A percentile compares a stretch with the other conserved stretches of the same genome.
Conservation (phyloP, 345 rosid species). For the Camelina neglecta region DNA sequence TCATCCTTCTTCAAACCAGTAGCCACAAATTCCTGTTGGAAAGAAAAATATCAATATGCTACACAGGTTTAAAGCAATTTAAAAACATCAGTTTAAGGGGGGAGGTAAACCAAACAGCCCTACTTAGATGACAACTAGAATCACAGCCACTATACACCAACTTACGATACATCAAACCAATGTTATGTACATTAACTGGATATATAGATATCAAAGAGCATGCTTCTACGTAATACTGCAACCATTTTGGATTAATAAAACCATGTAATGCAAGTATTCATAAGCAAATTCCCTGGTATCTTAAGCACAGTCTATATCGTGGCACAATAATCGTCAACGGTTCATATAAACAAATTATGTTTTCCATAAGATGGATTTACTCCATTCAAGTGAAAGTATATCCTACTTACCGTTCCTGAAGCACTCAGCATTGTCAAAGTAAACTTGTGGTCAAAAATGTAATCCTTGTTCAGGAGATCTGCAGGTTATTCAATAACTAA, state of each 20-base stretch:
- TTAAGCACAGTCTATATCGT: not conserved
- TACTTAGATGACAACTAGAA: conserved; percentile 3
- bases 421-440: conserved; percentile 60
- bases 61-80: not conserved
- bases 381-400: conserved; percentile 9
- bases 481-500: conserved; percentile 41
- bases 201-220: conserved; percentile 7
- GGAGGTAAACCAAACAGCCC: not conserved
- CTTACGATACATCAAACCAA: conserved; percentile 5
- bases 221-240: conserved; percentile 7
- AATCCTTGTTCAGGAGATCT: conserved; percentile 79
- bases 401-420: conserved; percentile 63
- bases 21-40: conserved; percentile 68
- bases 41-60: conserved; percentile 14
- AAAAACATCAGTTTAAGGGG: not conserved
- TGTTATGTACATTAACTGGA: not conserved
- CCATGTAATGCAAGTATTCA: not conserved
- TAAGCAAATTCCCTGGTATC: not conserved
- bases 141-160: not conserved
- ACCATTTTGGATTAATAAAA: not conserved
- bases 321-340: not conserved
- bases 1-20: conserved; percentile 74
- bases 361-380: not conserved
- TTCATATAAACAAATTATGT: not conserved
- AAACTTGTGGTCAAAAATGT: conserved; percentile 76